Conservation (phyloP, 805 yeast genomes). For the Candida ulmi region DNA sequence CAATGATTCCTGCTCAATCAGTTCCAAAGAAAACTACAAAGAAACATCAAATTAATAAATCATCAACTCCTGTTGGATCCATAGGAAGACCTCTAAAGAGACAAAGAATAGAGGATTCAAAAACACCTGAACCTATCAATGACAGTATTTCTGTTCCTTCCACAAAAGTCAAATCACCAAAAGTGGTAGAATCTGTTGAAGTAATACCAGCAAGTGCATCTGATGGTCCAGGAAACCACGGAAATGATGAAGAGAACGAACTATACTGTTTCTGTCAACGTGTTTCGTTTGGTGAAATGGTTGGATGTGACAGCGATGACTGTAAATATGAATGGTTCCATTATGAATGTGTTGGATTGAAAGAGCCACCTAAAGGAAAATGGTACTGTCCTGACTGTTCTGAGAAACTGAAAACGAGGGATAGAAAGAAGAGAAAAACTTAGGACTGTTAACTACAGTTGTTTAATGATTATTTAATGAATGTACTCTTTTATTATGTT, state of each 20-base stretch:
- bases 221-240: slow-evolving; percentile 1
- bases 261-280: slow-evolving; percentile 90
- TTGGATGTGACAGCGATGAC: slow-evolving; percentile 88
- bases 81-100: slow-evolving; percentile 14
- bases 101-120: slow-evolving; percentile 16
- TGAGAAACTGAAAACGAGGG: slow-evolving; percentile 26
- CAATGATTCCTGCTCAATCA: not conserved
- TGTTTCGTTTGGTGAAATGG: slow-evolving; percentile 93
- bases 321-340: slow-evolving; percentile 96
- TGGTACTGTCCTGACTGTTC: slow-evolving; percentile 93
- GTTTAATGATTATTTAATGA: not conserved
- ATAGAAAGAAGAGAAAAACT: slow-evolving; percentile 18
- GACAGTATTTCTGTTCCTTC: not conserved
- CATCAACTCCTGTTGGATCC: slow-evolving; percentile 9
- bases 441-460: not conserved
- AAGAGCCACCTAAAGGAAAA: slow-evolving; percentile 82
- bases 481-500: not conserved
- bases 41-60: slow-evolving; percentile 4
- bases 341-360: slow-evolving; percentile 88
- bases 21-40: slow-evolving; percentile 7
- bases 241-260: slow-evolving; percentile 57
- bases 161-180: slow-evolving; percentile 5
- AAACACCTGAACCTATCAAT: slow-evolving; percentile 12
- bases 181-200: slow-evolving; percentile 2
- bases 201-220: not conserved